Percentiles rank a stretch among this genome's conserved stretches.
Evolutionary conservation across 768 basidiomycete species (phyloP).

Genomic region (Mycena chlorophos): DNA sequence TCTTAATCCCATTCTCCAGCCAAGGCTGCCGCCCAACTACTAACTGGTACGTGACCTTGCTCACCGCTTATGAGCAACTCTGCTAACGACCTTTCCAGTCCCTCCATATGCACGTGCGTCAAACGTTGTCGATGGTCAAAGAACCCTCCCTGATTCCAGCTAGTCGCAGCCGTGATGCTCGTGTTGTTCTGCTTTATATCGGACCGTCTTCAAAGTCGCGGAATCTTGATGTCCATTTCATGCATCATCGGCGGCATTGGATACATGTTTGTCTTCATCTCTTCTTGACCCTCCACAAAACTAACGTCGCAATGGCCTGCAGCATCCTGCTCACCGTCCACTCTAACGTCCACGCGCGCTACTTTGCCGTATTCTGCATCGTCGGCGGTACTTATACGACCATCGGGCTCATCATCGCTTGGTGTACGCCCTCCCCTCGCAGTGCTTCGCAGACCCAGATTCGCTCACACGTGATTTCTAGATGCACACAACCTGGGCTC

Average conservation of each 20-base stretch:
- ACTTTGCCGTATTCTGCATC: constrained; percentile 79
- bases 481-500: constrained; percentile 76
- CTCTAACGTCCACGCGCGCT: constrained; percentile 59
- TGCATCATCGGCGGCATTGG: constrained; percentile 54
- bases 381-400: constrained; percentile 75
- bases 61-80: neutral
- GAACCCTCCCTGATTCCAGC: neutral
- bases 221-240: constrained; percentile 46
- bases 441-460: neutral
- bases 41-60: constrained; percentile 40
- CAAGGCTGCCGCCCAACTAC: constrained; percentile 64
- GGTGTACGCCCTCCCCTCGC: constrained; percentile 54
- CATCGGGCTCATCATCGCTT: constrained; percentile 73
- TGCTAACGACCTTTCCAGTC: constrained; percentile 35
- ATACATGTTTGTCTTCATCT: constrained; percentile 51
- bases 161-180: constrained; percentile 63
- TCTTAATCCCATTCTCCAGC: constrained; percentile 37
- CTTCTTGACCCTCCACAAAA: neutral
- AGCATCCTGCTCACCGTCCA: constrained; percentile 59
- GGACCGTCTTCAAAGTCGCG: constrained; percentile 65
- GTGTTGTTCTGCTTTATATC: constrained; percentile 59
- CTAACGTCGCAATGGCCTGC: neutral
- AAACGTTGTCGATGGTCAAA: neutral
- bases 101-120: constrained; percentile 63
- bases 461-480: constrained; percentile 26